Percentiles rank a stretch among this genome's conserved stretches.
Evolutionary conservation across 2,329 filamentous ascomycete species (phyloP).

Genomic region (Ascomycota sp.): DNA sequence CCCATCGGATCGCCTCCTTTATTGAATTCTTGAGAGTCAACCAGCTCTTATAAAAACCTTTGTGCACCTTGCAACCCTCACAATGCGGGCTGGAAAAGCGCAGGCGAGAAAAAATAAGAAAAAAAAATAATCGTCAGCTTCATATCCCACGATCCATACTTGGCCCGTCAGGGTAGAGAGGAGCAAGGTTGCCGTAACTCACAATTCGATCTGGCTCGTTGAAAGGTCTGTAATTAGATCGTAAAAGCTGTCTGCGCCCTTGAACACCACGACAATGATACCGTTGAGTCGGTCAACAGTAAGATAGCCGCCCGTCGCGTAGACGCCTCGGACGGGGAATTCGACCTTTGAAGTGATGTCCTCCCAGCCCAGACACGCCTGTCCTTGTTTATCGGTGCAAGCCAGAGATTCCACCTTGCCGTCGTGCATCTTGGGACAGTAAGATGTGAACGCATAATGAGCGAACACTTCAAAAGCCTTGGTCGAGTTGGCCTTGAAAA

Average conservation of each 20-base stretch:
- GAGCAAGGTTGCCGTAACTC: not conserved
- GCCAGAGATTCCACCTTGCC: not conserved
- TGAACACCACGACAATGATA: conserved; percentile 37
- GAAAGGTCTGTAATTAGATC: conserved; percentile 37
- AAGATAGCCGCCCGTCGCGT: conserved; percentile 28
- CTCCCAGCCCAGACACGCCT: conserved; percentile 30
- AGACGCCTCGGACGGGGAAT: conserved; percentile 13
- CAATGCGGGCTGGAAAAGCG: conserved; percentile 4
- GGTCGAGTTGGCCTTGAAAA: not conserved
- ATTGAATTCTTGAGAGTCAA: conserved; percentile 22
- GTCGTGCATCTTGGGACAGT: not conserved
- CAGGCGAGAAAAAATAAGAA: conserved; percentile 6
- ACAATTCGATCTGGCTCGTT: not conserved
- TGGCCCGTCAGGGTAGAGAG: no score
- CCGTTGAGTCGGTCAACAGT: conserved; percentile 24
- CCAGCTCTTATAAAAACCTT: conserved; percentile 38
- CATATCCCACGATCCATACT: no score
- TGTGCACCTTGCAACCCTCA: conserved; percentile 27
- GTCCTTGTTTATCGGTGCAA: not conserved
- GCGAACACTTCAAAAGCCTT: not conserved
- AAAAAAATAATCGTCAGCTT: no score
- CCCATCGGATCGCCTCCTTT: conserved; percentile 20
- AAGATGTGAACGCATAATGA: not conserved
- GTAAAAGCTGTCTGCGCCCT: conserved; percentile 32
- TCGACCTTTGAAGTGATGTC: conserved; percentile 2